Conservation (phyloP, 345 rosid genomes). For the Hibiscus trionum region DNA sequence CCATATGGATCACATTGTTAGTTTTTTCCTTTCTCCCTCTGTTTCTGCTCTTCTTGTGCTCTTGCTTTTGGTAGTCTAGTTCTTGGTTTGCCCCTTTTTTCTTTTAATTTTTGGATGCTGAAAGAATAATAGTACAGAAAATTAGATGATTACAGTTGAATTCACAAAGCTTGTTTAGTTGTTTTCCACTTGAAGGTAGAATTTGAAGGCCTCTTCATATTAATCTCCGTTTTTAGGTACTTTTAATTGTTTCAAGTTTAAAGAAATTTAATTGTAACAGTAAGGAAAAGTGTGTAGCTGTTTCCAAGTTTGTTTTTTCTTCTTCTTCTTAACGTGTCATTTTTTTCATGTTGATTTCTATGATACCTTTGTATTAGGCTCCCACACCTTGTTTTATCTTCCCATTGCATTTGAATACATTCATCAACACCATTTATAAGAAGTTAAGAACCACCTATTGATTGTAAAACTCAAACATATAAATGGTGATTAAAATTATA, state of each 20-base stretch:
- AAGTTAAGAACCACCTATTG: too few relatives aligned
- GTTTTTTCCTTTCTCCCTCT: constrained; percentile 13
- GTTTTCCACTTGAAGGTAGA: not conserved
- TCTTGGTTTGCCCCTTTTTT: not conserved
- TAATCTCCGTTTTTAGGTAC: not conserved
- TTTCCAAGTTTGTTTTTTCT: not conserved
- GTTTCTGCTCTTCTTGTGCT: not conserved
- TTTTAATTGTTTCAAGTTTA: not conserved
- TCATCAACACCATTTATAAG: too few relatives aligned
- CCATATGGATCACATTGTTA: constrained; percentile 94
- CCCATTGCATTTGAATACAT: too few relatives aligned
- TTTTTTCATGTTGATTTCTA: not conserved
- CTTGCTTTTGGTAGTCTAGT: not conserved
- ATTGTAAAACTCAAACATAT: too few relatives aligned
- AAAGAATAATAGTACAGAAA: not conserved
- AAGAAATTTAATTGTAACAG: not conserved
- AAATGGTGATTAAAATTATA: too few relatives aligned
- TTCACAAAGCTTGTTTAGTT: not conserved
- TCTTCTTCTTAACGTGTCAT: not conserved
- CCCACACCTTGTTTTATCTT: too few relatives aligned
- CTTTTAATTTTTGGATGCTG: not conserved
- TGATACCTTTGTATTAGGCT: not conserved
- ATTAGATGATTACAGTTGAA: not conserved
- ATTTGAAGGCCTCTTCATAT: not conserved
- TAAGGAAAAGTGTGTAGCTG: not conserved